Conservation (phyloP, 2,329 filamentous ascomycete species). For the Ceratocystis cubensis region DNA sequence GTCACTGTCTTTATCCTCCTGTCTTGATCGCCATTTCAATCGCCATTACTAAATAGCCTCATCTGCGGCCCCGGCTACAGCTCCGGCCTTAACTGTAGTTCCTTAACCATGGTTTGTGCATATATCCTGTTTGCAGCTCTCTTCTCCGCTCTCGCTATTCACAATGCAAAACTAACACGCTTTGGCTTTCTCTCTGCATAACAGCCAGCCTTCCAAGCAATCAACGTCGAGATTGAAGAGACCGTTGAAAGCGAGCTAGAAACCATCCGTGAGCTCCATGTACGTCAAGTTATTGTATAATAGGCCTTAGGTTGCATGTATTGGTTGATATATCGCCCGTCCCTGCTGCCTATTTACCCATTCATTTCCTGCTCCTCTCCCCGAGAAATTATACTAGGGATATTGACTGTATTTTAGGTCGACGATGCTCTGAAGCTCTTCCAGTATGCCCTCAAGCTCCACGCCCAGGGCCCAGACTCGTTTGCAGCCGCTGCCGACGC, state of each 20-base stretch:
- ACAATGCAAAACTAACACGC: neutral
- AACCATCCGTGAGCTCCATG: conserved; percentile 85
- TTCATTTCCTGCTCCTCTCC: neutral
- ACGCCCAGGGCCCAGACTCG: conserved; percentile 68
- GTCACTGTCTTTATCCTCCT: too few species aligned
- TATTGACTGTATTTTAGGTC: conserved; percentile 39
- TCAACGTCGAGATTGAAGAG: conserved; percentile 91
- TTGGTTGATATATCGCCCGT: neutral
- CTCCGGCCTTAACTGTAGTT: too few species aligned
- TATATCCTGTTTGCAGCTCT: neutral
- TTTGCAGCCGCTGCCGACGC: conserved; percentile 67
- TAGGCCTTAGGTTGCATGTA: neutral
- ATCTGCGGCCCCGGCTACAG: too few species aligned
- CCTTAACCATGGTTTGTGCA: conserved; percentile 5
- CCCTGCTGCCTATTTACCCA: neutral
- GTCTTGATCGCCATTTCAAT: too few species aligned
- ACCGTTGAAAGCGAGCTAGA: conserved; percentile 84
- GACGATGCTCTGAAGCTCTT: conserved; percentile 95
- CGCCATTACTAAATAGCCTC: too few species aligned
- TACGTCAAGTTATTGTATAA: conserved; percentile 26
- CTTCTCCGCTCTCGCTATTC: neutral
- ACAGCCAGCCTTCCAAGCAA: conserved; percentile 62
- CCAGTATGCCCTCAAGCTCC: conserved; percentile 78
- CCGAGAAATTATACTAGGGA: neutral
- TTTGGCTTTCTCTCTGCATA: neutral